A percentile compares a stretch with the other conserved stretches of the same genome.
Conservation (phyloP, 805 yeast genomes). For the Cyberlindnera petersonii region DNA sequence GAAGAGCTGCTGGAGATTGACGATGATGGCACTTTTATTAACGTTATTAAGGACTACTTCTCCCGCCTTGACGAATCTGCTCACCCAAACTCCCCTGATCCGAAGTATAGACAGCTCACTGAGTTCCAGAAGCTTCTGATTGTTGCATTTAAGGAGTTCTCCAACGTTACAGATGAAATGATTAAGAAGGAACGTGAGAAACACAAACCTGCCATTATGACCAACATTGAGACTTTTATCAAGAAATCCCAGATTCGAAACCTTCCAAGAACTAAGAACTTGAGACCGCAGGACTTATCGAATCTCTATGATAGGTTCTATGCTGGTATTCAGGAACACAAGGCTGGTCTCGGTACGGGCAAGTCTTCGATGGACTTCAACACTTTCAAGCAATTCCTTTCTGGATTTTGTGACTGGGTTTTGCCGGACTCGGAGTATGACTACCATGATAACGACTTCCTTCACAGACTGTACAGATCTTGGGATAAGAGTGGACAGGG, state of each 20-base stretch:
- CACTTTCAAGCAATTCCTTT: conserved; percentile 69
- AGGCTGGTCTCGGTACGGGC: conserved; percentile 49
- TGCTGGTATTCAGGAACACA: conserved; percentile 63
- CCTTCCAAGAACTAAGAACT: conserved; percentile 66
- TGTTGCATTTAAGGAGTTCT: conserved; percentile 88
- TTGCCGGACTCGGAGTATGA: conserved; percentile 37
- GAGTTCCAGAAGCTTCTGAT: conserved; percentile 87
- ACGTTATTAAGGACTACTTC: conserved; percentile 80
- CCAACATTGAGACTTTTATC: conserved; percentile 84
- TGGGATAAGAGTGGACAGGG: conserved; percentile 66
- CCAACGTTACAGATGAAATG: conserved; percentile 70
- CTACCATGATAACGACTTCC: conserved; percentile 41
- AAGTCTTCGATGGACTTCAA: conserved; percentile 70
- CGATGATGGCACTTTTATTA: conserved; percentile 91
- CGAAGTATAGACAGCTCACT: conserved; percentile 62
- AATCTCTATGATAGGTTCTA: conserved; percentile 83
- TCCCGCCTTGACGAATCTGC: conserved; percentile 72
- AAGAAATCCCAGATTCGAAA: conserved; percentile 89
- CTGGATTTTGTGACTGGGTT: conserved; percentile 79
- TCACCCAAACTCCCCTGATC: conserved; percentile 65
- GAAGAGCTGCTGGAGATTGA: conserved; percentile 72
- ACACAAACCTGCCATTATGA: conserved; percentile 72
- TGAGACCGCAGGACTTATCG: conserved; percentile 55
- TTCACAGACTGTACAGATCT: conserved; percentile 57
- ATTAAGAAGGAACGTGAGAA: conserved; percentile 65